These are phyloP conservation scores for Astrothelium macrocarpum DNA, from an alignment of 495 filamentous ascomycete genomes.

Conservation along the genomic window DNA sequence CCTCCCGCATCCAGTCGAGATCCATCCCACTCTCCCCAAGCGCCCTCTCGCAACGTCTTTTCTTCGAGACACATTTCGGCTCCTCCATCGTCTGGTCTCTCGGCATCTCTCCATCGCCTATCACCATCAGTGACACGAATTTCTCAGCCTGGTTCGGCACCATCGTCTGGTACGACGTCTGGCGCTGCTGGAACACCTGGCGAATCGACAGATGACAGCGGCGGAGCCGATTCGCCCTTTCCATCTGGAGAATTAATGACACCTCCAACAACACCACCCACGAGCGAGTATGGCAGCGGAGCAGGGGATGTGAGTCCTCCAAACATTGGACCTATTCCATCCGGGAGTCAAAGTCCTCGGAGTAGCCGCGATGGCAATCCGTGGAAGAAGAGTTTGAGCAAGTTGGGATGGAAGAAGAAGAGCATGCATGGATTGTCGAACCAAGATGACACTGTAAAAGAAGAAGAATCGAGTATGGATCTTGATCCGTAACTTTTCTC, in stretches of 20 bases:
- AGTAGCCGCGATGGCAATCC: slow-evolving; percentile 17
- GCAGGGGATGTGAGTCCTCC: slow-evolving; percentile 2
- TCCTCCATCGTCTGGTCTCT: background rate
- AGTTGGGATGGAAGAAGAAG: slow-evolving; percentile 17
- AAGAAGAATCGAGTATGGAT: slow-evolving; percentile 11
- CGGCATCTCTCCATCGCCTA: slow-evolving; percentile 4
- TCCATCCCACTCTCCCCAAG: background rate
- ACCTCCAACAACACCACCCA: slow-evolving; percentile 32
- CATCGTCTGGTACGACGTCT: slow-evolving; percentile 7
- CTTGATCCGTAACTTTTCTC: background rate
- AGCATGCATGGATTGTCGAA: background rate
- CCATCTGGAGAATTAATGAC: slow-evolving; percentile 27
- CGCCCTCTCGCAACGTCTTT: background rate
- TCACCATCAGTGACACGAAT: slow-evolving; percentile 16
- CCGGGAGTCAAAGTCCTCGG: slow-evolving; percentile 12
- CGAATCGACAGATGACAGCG: slow-evolving; percentile 28
- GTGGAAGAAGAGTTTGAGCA: slow-evolving; percentile 20
- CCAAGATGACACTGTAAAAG: slow-evolving; percentile 10
- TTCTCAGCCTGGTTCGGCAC: background rate
- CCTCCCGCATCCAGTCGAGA: slow-evolving; percentile 7
- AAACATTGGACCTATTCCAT: background rate
- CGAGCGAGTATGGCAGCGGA: slow-evolving; percentile 21
- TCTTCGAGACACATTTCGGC: slow-evolving; percentile 6
- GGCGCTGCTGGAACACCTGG: slow-evolving; percentile 20
- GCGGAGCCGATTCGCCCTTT: slow-evolving; percentile 23